Conservation (phyloP, 257 asterid species). For the Parsonsia alboflavescens region DNA sequence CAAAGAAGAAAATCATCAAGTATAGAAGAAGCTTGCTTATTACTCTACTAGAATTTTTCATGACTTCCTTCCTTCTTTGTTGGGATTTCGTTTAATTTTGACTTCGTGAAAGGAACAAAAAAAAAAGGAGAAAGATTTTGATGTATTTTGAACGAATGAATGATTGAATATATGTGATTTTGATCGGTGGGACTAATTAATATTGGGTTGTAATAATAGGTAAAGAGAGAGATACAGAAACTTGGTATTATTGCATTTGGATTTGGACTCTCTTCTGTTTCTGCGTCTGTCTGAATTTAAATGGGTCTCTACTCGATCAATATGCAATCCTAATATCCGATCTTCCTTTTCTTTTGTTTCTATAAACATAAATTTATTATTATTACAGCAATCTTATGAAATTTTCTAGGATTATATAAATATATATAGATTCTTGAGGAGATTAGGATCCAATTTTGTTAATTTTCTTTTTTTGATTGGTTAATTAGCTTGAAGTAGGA, state of each 20-base stretch:
- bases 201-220: too few relatives aligned
- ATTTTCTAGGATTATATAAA: too few relatives aligned
- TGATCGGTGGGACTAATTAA: too few relatives aligned
- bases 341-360: not conserved
- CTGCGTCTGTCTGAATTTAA: too few relatives aligned
- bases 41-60: constrained; percentile 5
- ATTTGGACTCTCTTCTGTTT: not conserved
- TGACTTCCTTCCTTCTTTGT: not conserved
- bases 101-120: not conserved
- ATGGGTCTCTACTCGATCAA: not conserved
- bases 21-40: constrained; percentile 11
- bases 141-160: too few relatives aligned
- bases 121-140: too few relatives aligned
- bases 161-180: too few relatives aligned
- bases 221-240: too few relatives aligned
- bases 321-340: too few relatives aligned
- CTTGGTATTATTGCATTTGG: not conserved
- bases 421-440: too few relatives aligned
- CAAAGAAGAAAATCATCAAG: constrained; percentile 13
- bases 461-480: not conserved
- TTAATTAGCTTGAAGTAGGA: constrained; percentile 1
- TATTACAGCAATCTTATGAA: not conserved
- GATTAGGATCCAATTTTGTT: not conserved
- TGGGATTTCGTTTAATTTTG: not conserved
- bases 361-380: not conserved